phyloP scores from a whole-genome alignment of 2,329 filamentous ascomycete genomes.

The Ilyonectria robusta region DNA sequence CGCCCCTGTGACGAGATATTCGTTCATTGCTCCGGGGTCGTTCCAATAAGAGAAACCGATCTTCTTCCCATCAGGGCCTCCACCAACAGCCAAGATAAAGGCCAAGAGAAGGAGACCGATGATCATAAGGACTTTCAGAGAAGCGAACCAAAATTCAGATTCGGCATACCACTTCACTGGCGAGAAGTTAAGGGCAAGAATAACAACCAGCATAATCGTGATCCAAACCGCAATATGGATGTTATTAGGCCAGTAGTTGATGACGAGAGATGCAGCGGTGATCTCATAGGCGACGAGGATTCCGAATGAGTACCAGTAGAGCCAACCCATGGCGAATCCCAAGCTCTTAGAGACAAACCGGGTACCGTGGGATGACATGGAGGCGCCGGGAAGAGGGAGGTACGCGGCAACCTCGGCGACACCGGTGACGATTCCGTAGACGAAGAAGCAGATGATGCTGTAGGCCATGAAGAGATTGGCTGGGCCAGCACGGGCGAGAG shows the following conservation, averaged over 20 bases:
- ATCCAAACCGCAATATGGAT: constrained; percentile 25
- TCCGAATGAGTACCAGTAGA: constrained; percentile 31
- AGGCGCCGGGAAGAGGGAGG: constrained; percentile 15
- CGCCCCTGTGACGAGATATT: constrained; percentile 70
- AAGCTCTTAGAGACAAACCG: constrained; percentile 24
- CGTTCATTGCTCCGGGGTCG: constrained; percentile 76
- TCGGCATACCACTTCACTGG: constrained; percentile 24
- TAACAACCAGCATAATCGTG: constrained; percentile 19
- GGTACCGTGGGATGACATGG: constrained; percentile 25
- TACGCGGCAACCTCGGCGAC: constrained; percentile 27
- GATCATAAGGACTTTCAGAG: constrained; percentile 28
- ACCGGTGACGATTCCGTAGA: constrained; percentile 26
- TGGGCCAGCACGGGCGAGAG: constrained; percentile 15
- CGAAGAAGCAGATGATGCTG: constrained; percentile 25
- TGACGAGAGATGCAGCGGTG: constrained; percentile 18
- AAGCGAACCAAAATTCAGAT: constrained; percentile 29
- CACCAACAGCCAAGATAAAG: constrained; percentile 60
- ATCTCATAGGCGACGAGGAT: constrained; percentile 28
- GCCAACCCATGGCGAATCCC: constrained; percentile 28
- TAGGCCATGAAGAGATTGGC: constrained; percentile 23
- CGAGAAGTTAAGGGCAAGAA: constrained; percentile 15
- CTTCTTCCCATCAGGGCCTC: constrained; percentile 76
- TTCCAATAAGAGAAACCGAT: constrained; percentile 77
- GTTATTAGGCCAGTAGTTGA: constrained; percentile 23
- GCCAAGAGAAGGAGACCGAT: constrained; percentile 22